Evolutionary conservation across 2,329 filamentous ascomycete species (phyloP), one percentile per base, ranked within the genome.

Genomic region (Alternaria arbusti): DNA sequence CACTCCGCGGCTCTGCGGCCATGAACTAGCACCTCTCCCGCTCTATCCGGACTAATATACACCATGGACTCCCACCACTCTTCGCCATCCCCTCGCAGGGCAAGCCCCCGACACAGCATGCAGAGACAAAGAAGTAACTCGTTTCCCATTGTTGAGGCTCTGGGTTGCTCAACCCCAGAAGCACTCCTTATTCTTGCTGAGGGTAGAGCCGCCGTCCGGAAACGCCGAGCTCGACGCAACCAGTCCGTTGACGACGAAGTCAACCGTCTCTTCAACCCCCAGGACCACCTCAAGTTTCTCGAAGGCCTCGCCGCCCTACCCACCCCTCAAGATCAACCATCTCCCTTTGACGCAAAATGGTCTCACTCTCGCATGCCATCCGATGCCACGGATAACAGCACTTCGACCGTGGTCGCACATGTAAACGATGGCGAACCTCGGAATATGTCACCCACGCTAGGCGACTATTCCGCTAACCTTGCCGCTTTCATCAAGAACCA

Each of bases 91-190:
- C 46, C 64, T 9, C 66, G 63, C 55, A n/a, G 62, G 12, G 36
- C 60, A 20, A 73, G 70, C 61, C 66, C 67, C 11, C 71, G 76
- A 28, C 72, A 72, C 23, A 64, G 46, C 51, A 65, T 69, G 6
- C 55, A 72, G n/a, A 71, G 78, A 57, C 68, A 79, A 28, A 66
- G 78, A 65, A 80, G 77, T 64, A 79, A 78, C 54, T 80, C 78
- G 3, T 64, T 79, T 12, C 77, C 78, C 10, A 73, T 79, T 28
- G 65, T 76, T 10, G 75, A 79, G 40, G 76, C 73, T 28, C 30
- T 80, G 44, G 76, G 77, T 49, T 79, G 76, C 59, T 78, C 78
- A 9, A 78, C 76, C 5, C 67, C 75, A 45, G 78, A 80, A 61
- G 78, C 78, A 50, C 68, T 74, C 49, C 63, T 80, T 23, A 73